Base-by-base conservation (phyloP, 257 asterid genomes). In the Plantago major region DNA sequence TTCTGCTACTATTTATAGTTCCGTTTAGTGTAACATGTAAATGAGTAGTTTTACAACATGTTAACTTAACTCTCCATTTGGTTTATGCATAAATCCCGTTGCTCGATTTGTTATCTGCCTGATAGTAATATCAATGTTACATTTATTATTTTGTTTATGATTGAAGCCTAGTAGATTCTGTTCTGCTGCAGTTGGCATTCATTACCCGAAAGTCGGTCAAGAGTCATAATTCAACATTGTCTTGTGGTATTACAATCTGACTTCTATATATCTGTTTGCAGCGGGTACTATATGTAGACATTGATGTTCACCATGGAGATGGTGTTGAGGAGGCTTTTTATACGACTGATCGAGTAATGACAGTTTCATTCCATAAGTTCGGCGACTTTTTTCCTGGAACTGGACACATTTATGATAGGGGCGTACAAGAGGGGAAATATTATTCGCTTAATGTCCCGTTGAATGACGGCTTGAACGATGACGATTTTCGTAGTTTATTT, bases 301-400 rank as follows among this genome's bases (percentile, higher is more conserved):
- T 84, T 38, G 92, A 79, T 71, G 70, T 84, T 57, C 88, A 84
- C 77, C 86, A 84, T 42, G 92, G 86, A 50, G 92, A 84, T 67
- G 88, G 88, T 58, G 90, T 83, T 58, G 90, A 83, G 75, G 90
- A 80, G 76, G 90, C 90, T 14, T 83, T 83, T 71, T 78, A 73
- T 75, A 79, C 82, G 42, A 84, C 88, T 11, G 84, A 84, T 64
- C 70, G 88, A 59, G 92, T 84, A 42, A 84, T 81, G 92, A 84
- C 92, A 0, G 92, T 79, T 46, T 84, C 91, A 4, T 81, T 84
- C 65, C 91, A 81, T 71, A 84, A 84, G 66, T 84, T 65, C 69
- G 91, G 91, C 40, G 85, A 76, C 58, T 76, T 77, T 70, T 84
- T 81, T 59, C 86, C 88, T 3, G 88, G 86, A 43, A 79, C 88